These are phyloP conservation scores for Juglanconis juglandina DNA, from an alignment of 2,329 filamentous ascomycete genomes.

Conservation along the genomic window DNA sequence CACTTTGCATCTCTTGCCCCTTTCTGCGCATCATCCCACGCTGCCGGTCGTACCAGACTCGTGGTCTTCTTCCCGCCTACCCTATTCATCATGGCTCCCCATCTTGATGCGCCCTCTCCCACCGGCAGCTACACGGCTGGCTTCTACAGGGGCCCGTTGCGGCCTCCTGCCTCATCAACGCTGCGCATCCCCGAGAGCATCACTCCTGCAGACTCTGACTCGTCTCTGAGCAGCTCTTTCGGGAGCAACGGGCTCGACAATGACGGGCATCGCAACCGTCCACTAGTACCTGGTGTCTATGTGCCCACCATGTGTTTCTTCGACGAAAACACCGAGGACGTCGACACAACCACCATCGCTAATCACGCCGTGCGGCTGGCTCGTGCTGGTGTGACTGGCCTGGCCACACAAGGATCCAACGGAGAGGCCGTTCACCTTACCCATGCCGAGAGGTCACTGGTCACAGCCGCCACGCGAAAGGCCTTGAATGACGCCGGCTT, in stretches of 20 bases:
- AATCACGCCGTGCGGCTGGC: constrained; percentile 67
- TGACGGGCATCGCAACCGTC: constrained; percentile 32
- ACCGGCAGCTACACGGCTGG: constrained; percentile 40
- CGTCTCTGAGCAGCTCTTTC: constrained; percentile 40
- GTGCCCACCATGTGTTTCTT: constrained; percentile 76
- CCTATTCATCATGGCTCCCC: constrained; percentile 38
- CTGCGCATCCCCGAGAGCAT: constrained; percentile 27
- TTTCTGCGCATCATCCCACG: constrained; percentile 8
- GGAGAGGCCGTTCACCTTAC: constrained; percentile 79
- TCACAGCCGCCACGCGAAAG: constrained; percentile 67
- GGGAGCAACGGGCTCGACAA: constrained; percentile 35
- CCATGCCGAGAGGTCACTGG: constrained; percentile 63
- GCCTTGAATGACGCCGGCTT: constrained; percentile 67
- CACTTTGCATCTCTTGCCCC: not conserved
- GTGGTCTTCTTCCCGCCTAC: not conserved
- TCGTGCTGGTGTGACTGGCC: constrained; percentile 66
- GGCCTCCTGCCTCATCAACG: constrained; percentile 29
- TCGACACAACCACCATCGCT: constrained; percentile 61
- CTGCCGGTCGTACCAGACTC: constrained; percentile 1
- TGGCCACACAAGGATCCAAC: constrained; percentile 77
- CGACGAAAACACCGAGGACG: constrained; percentile 59
- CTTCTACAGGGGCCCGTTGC: constrained; percentile 36
- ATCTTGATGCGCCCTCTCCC: constrained; percentile 47
- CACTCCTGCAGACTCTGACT: constrained; percentile 28
- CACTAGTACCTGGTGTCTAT: constrained; percentile 56